Evolutionary conservation across 192 early-diverging fungal genomes (phyloP).

Genomic region (Glomus cerebriforme): DNA sequence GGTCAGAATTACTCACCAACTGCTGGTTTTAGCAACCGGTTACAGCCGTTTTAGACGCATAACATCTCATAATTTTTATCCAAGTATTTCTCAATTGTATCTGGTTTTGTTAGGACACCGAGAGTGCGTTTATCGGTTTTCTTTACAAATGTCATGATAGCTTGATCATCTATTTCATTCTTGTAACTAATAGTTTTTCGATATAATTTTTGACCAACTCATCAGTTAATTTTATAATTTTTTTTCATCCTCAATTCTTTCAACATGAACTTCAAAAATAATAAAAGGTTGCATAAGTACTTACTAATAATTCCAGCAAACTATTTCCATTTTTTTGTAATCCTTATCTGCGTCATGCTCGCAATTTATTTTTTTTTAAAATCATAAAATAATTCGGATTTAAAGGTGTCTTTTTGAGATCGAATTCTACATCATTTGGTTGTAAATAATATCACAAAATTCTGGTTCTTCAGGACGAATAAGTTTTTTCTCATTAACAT

Average conservation of each 20-base stretch:
- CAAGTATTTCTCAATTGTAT: conserved; percentile 59
- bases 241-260: conserved; percentile 38
- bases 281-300: conserved; percentile 18
- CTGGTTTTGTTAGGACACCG: conserved; percentile 65
- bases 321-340: too few relatives aligned
- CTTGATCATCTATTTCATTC: conserved; percentile 64
- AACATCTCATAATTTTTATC: conserved; percentile 51
- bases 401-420: conserved; percentile 57
- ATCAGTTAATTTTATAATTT: conserved; percentile 54
- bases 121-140: conserved; percentile 59
- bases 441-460: conserved; percentile 42
- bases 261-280: neutral
- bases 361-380: conserved; percentile 15
- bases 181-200: conserved; percentile 57
- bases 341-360: too few relatives aligned
- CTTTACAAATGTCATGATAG: conserved; percentile 49
- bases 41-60: conserved; percentile 46
- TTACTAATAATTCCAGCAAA: conserved; percentile 60
- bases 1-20: too few relatives aligned
- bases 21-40: too few relatives aligned
- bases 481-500: conserved; percentile 36
- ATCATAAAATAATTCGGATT: conserved; percentile 42
- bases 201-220: conserved; percentile 51
- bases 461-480: conserved; percentile 38
- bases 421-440: conserved; percentile 47